Evolutionary conservation across 2,329 filamentous ascomycete genomes (phyloP).

Genomic region (Sphaerostilbella broomeana): DNA sequence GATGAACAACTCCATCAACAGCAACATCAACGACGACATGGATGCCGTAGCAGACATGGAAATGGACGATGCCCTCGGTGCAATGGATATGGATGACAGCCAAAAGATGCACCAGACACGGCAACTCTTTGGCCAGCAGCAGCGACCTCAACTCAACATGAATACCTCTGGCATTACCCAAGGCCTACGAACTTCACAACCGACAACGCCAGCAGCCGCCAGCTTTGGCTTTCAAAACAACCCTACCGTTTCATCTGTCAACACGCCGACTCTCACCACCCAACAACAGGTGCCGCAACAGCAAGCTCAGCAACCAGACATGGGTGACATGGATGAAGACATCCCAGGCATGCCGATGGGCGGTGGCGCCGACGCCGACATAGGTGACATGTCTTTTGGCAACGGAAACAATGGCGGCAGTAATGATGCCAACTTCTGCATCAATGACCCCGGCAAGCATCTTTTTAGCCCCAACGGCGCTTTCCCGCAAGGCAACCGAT

Average conservation of each 20-base stretch:
- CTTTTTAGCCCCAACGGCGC: conserved; percentile 80
- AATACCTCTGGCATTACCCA: conserved; percentile 70
- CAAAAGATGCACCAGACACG: conserved; percentile 63
- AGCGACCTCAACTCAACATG: conserved; percentile 68
- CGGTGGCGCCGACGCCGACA: conserved; percentile 45
- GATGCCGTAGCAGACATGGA: conserved; percentile 93
- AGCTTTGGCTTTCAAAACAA: conserved; percentile 82
- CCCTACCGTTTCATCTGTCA: conserved; percentile 93
- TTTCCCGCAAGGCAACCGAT: conserved; percentile 56
- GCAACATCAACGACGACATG: conserved; percentile 53
- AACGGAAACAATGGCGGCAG: conserved; percentile 27
- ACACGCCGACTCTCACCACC: conserved; percentile 83
- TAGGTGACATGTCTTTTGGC: conserved; percentile 51
- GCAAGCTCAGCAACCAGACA: conserved; percentile 44
- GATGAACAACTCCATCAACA: conserved; percentile 38
- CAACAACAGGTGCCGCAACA: conserved; percentile 60
- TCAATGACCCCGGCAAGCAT: conserved; percentile 91
- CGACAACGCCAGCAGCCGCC: conserved; percentile 72
- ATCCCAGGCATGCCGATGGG: conserved; percentile 58
- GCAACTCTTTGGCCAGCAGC: conserved; percentile 60
- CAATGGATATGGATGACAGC: conserved; percentile 57
- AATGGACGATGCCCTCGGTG: conserved; percentile 75
- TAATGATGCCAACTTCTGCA: conserved; percentile 50
- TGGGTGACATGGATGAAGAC: conserved; percentile 62
- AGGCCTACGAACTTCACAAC: conserved; percentile 77